A percentile compares a stretch with the other conserved stretches of the same genome.
Conservation (phyloP, 2,329 filamentous ascomycete species). For the Trichoderma breve region DNA sequence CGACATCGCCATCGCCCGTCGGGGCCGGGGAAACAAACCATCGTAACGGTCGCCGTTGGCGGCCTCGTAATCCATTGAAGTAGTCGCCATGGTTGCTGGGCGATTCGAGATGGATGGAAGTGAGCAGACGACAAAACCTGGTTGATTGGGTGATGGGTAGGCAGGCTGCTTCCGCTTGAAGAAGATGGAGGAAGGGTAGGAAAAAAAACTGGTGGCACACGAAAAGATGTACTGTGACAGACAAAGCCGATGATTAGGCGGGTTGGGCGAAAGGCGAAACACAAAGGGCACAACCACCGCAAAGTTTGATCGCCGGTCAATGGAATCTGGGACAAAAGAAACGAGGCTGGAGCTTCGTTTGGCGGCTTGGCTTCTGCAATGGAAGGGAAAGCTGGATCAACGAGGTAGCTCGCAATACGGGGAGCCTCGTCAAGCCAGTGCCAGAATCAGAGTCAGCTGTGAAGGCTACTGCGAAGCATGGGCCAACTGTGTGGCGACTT, state of each 20-base stretch:
- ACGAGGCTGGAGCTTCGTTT: neutral
- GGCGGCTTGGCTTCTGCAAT: neutral
- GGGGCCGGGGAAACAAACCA: conserved; percentile 44
- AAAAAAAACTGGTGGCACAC: conserved; percentile 19
- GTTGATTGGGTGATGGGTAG: conserved; percentile 11
- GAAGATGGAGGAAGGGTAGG: conserved; percentile 7
- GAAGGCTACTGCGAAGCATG: conserved; percentile 13
- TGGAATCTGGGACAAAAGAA: neutral
- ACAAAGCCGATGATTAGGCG: conserved; percentile 30
- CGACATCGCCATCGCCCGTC: conserved; percentile 1
- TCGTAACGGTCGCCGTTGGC: conserved; percentile 66
- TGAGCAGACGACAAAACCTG: conserved; percentile 8
- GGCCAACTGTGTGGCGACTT: conserved; percentile 10
- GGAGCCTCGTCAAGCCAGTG: neutral
- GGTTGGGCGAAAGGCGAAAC: conserved; percentile 21
- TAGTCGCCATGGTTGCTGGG: conserved; percentile 53
- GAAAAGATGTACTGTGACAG: conserved; percentile 23
- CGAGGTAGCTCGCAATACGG: neutral
- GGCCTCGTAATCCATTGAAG: conserved; percentile 69
- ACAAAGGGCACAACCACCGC: neutral
- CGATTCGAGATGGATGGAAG: conserved; percentile 21
- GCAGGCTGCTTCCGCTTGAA: conserved; percentile 6
- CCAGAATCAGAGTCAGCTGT: neutral
- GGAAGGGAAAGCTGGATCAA: neutral
- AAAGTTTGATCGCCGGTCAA: neutral